phyloP scores from a whole-genome alignment of 2,329 filamentous ascomycete genomes.

The Ceratocystis albifundus region DNA sequence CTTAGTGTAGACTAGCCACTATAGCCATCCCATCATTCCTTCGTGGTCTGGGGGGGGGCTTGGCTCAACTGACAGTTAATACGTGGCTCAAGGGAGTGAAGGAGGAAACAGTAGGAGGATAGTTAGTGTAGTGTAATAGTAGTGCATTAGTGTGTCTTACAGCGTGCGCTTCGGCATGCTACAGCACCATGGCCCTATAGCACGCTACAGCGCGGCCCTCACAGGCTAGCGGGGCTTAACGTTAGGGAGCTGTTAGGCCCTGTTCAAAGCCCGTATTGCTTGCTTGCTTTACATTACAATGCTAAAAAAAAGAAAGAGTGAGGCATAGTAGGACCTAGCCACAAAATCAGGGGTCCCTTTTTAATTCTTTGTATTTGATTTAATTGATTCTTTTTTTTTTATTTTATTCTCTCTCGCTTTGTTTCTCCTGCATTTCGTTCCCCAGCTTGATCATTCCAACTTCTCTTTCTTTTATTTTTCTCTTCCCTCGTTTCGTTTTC shows the following conservation, averaged over 20 bases:
- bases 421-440: slow-evolving; percentile 1
- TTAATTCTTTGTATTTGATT: background rate
- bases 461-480: slow-evolving; percentile 18
- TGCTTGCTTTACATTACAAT: background rate
- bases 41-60: background rate
- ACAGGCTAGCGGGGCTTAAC: too few species aligned
- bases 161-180: background rate
- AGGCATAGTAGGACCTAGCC: background rate
- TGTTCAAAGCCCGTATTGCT: background rate
- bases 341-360: slow-evolving; percentile 1
- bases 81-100: slow-evolving; percentile 7
- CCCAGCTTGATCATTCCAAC: slow-evolving; percentile 4
- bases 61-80: background rate
- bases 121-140: background rate
- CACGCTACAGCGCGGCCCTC: too few species aligned
- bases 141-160: too few species aligned
- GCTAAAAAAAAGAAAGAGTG: slow-evolving; percentile 3
- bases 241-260: background rate
- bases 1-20: too few species aligned
- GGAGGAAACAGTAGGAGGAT: background rate
- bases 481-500: slow-evolving; percentile 19
- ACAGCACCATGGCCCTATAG: background rate
- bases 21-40: background rate
- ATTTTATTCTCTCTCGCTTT: background rate
- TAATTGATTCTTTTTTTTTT: slow-evolving; percentile 11